Evolutionary conservation across 148 eudicot species (phyloP).

Genomic region (Rhododendron ferrugineum): DNA sequence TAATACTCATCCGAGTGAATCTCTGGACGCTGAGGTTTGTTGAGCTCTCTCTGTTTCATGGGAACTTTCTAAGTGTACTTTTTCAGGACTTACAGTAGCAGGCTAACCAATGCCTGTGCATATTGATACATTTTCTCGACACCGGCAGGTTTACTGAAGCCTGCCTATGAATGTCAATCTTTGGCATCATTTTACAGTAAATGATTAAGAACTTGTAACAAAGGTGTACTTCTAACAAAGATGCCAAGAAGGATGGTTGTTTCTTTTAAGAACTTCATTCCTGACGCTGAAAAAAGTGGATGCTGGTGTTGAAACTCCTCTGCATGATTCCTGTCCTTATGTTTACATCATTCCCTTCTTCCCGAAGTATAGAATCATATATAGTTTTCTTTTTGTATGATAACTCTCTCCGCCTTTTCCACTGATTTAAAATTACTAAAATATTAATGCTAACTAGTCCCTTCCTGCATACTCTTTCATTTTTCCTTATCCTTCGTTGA

Average conservation of each 20-base stretch:
- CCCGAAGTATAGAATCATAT: not conserved
- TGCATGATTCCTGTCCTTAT: not conserved
- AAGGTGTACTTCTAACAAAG: not conserved
- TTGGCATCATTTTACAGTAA: not conserved
- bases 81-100: not conserved
- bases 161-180: not conserved
- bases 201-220: not conserved
- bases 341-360: not conserved
- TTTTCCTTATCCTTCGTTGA: slow-evolving; percentile 2
- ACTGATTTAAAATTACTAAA: not conserved
- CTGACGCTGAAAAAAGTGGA: not conserved
- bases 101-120: not conserved
- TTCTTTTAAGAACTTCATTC: not conserved
- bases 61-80: not conserved
- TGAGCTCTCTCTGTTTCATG: slow-evolving; percentile 7
- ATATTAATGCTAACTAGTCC: slow-evolving; percentile 5
- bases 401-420: not conserved
- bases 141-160: not conserved
- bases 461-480: not conserved
- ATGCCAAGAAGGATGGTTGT: not conserved
- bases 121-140: not conserved
- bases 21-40: slow-evolving; percentile 58
- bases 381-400: not conserved
- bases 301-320: not conserved
- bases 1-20: slow-evolving; percentile 25